Base-by-base conservation (phyloP, 345 rosid genomes). In the Rhodomyrtus tomentosa region DNA sequence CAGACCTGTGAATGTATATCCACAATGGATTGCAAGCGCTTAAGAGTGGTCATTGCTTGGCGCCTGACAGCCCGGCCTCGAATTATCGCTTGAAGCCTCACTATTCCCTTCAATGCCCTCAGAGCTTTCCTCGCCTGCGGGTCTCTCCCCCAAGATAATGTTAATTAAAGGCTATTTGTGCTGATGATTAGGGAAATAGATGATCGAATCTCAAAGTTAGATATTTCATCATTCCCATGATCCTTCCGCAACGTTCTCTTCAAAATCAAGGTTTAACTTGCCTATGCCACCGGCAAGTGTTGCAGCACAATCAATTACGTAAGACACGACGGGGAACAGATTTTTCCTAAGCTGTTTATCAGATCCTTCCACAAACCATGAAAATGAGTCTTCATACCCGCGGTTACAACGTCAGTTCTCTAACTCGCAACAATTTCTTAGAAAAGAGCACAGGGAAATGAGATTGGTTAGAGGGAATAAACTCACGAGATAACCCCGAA, bases 21-120 rank as follows among this genome's bases (percentile, higher is more conserved):
- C 16, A 96, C 93, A 87, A 96, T 89, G 82, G 98, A 95, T 83
- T 96, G 97, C 90, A 96, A 90, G 87, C 95, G 91, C 86, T 95
- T 95, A 22, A 96, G 91, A 38, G 98, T 93, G 59, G 89, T 90
- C 87, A 92, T 87, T 24, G 98, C 96, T 86, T 96, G 98, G 73
- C 95, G 95, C 89, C 99, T 90, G 86, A 95, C 96, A 0, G 92
- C 90, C 84, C 91, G 85, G 52, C 98, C 99, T 80, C 98, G 90
- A 32, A 96, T 93, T 81, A 95, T 90, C 9, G 99, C 98, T 88
- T 96, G 99, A 36, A 96, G 98, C 92, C 84, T 93, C 84, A 94
- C 98, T 86, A 96, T 96, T 38, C 99, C 99, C 88, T 92, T 96
- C 87, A 96, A 79, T 22, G 99, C 99, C 85, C 93, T 88, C 88